phyloP scores from a whole-genome alignment of 2,329 filamentous ascomycete species.

The Polytolypa hystricis region DNA sequence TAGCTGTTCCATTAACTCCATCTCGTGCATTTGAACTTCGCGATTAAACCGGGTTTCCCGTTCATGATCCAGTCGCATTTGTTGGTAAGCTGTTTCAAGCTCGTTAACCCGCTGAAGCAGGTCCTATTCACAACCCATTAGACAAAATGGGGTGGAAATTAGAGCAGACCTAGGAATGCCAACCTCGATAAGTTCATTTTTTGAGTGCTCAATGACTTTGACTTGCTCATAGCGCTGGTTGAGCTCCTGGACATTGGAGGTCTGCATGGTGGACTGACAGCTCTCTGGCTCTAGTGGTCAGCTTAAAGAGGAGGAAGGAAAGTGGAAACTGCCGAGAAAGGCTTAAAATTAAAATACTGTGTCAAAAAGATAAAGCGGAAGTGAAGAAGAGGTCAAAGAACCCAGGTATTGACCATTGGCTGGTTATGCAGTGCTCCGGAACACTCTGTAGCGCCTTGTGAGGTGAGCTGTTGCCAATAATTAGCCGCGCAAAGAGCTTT shows the following conservation, averaged over 20 bases:
- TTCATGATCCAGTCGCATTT: conserved; percentile 36
- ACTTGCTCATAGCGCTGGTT: conserved; percentile 35
- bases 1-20: conserved; percentile 37
- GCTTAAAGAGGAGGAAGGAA: too few relatives aligned
- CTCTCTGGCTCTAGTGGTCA: too few relatives aligned
- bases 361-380: background rate
- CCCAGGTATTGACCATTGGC: too few relatives aligned
- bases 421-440: too few relatives aligned
- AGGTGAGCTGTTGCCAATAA: too few relatives aligned
- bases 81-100: conserved; percentile 34
- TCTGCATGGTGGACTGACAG: conserved; percentile 14
- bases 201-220: conserved; percentile 34
- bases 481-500: too few relatives aligned
- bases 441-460: too few relatives aligned
- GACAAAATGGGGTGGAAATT: background rate
- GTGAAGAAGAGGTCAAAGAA: too few relatives aligned
- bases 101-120: conserved; percentile 34
- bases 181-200: conserved; percentile 40
- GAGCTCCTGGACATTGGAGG: conserved; percentile 24
- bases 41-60: conserved; percentile 38
- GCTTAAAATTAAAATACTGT: background rate
- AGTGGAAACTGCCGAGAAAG: too few relatives aligned
- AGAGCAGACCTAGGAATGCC: background rate
- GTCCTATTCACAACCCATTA: conserved; percentile 24
- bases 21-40: conserved; percentile 37